A percentile compares a stretch with the other conserved stretches of the same genome.
Evolutionary conservation across 176 grass and related monocot genomes (phyloP).

Genomic region (Chloris gayana): DNA sequence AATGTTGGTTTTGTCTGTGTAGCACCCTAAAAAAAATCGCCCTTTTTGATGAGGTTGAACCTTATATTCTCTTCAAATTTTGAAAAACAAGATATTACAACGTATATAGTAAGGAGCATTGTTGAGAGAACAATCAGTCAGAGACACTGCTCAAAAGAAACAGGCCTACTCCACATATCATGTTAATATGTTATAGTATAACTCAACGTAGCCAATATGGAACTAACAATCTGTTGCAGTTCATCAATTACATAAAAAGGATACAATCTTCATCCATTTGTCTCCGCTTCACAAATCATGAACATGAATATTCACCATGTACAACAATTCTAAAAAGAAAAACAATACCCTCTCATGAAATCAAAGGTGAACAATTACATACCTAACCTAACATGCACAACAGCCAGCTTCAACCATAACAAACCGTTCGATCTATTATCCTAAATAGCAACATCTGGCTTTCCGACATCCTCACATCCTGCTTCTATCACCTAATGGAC

Average conservation of each 20-base stretch:
- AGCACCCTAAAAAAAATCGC: too few relatives aligned
- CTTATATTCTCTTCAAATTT: too few relatives aligned
- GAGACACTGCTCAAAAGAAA: neutral
- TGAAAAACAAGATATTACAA: neutral
- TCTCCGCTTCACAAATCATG: neutral
- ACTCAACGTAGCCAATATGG: neutral
- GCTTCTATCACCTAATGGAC: conserved; percentile 5
- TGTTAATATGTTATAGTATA: neutral
- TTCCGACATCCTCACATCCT: neutral
- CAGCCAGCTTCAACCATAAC: neutral
- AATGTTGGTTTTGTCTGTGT: too few relatives aligned
- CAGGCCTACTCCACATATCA: neutral
- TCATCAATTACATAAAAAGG: neutral
- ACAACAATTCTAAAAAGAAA: conserved; percentile 17
- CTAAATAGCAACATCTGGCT: neutral
- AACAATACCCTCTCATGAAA: neutral
- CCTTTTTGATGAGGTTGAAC: too few relatives aligned
- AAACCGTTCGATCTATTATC: neutral
- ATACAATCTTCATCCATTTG: neutral
- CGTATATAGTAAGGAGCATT: neutral
- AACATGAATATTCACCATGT: neutral
- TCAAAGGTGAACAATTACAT: neutral
- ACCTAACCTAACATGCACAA: neutral
- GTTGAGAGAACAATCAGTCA: too few relatives aligned
- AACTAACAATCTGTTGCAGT: neutral